Percentiles rank a stretch among this genome's conserved stretches.
Evolutionary conservation across 345 rosid species (phyloP).

Genomic region (Gossypium ekmanianum): DNA sequence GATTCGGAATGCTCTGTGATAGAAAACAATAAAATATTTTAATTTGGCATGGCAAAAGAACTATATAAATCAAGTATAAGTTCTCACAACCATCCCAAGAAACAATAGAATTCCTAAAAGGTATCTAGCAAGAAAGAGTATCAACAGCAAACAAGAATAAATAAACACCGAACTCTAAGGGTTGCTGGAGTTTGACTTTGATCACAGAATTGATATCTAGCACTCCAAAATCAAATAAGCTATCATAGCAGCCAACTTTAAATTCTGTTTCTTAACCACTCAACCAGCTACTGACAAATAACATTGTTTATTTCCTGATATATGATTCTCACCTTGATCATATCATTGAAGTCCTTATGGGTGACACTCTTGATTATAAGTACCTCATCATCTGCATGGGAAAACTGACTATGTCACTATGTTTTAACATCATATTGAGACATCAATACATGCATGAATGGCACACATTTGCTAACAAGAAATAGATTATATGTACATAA

Average conservation of each 20-base stretch:
- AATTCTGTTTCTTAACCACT: background rate
- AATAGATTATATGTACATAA: background rate
- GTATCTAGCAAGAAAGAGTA: background rate
- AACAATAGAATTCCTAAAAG: conserved; percentile 1
- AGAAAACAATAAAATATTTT: conserved; percentile 12
- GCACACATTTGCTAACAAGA: conserved; percentile 5
- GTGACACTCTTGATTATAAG: conserved; percentile 89
- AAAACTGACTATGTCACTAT: conserved; percentile 19
- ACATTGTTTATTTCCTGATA: background rate
- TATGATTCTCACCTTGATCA: conserved; percentile 72
- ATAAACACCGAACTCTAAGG: conserved; percentile 4
- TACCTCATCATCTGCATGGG: conserved; percentile 74
- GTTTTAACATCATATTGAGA: background rate
- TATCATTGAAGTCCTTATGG: conserved; percentile 79
- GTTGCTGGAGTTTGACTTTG: background rate
- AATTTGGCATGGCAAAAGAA: conserved; percentile 2
- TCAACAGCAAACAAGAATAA: background rate
- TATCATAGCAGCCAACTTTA: background rate
- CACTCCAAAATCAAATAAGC: conserved; percentile 7
- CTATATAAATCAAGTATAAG: background rate
- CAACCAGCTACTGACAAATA: conserved; percentile 3
- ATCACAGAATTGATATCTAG: conserved; percentile 9
- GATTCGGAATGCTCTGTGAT: conserved; percentile 83
- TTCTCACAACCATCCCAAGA: conserved; percentile 4
- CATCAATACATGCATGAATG: background rate